These are phyloP conservation scores for Strobilomyces dryophilus DNA, from an alignment of 768 basidiomycete genomes.

Conservation along the genomic window DNA sequence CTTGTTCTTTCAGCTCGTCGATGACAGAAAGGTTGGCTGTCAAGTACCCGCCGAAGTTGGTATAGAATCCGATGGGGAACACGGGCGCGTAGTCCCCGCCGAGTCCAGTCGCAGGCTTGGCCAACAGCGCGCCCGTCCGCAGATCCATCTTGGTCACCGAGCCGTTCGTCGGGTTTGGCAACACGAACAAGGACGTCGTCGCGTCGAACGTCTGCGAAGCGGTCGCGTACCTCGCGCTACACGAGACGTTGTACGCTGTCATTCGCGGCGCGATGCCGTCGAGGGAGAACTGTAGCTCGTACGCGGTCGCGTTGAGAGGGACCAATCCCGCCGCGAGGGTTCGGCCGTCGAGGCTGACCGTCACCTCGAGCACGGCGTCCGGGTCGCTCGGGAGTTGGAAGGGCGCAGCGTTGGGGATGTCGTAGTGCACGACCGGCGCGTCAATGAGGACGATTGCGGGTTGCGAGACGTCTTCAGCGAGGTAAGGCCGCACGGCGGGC, in stretches of 20 bases:
- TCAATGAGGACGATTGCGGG: conserved; percentile 50
- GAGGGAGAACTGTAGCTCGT: conserved; percentile 47
- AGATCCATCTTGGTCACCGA: conserved; percentile 64
- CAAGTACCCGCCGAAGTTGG: conserved; percentile 34
- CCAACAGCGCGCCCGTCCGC: conserved; percentile 53
- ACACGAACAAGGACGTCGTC: conserved; percentile 41
- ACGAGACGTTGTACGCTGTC: conserved; percentile 28
- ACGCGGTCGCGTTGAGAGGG: conserved; percentile 48
- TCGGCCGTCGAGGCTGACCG: conserved; percentile 25
- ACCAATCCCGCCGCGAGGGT: conserved; percentile 33
- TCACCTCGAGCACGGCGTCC: conserved; percentile 34
- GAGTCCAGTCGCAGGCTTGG: conserved; percentile 46
- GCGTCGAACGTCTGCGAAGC: conserved; percentile 43
- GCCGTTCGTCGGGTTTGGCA: conserved; percentile 47
- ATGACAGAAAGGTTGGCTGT: conserved; percentile 21
- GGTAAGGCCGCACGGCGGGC: conserved; percentile 56
- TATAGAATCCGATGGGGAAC: conserved; percentile 44
- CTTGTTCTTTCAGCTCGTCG: conserved; percentile 31
- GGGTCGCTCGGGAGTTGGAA: conserved; percentile 30
- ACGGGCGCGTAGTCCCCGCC: conserved; percentile 49
- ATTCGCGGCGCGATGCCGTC: conserved; percentile 40
- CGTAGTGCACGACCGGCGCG: conserved; percentile 43
- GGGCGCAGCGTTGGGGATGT: conserved; percentile 44
- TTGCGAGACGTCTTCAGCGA: conserved; percentile 46
- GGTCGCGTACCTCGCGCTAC: conserved; percentile 26